Evolutionary conservation across 83 land plant species (phyloP), one percentile per base, ranked within the genome.

Genomic region (Picea abies): DNA sequence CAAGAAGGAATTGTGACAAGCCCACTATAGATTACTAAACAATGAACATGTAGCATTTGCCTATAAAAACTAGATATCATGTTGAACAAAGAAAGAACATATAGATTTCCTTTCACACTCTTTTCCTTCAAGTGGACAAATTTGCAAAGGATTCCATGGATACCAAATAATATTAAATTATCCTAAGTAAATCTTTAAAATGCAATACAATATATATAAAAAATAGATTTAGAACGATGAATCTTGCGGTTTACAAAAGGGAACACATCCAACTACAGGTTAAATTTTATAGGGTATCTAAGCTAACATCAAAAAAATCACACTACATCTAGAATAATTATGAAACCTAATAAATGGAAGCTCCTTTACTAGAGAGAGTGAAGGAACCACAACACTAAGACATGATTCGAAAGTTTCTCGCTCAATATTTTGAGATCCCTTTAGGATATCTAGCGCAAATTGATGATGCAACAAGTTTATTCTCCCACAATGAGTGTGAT

Each of bases 351-450:
- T 25, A 58, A 61, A 81, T 20, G 25, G n/a, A 67, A 79, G 69
- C 20, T 14, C 25, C 79, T 93, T 79, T 65, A 97, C 99, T 94
- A 93, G 91, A 88, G 96, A 90, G 37, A 98, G 86, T 39, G 99
- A 93, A 47, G 96, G 96, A 82, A 93, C 93, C 86, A 92, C 86
- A 17, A 94, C 92, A 86, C 96, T 92, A 44, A 98, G 88, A 84
- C 97, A 96, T 44, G 93, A 92, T 86, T 98, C 99, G 60, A 94
- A 80, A 67, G 99, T 96, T 60, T 92, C 96, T 2, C 99, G 91
- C 85, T 98, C 99, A 39, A 96, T 91, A 89, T 23, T 77, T 79
- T 35, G 86, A 91, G 62, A 93, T 67, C 32, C 93, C 91, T 80
- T 87, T 93, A 60, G 96, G 95, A 16, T 89, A 83, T 16, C 70